Evolutionary conservation across 2,329 filamentous ascomycete genomes (phyloP), one percentile per base, ranked within the genome.

Genomic region (Epichloe sylvatica): DNA sequence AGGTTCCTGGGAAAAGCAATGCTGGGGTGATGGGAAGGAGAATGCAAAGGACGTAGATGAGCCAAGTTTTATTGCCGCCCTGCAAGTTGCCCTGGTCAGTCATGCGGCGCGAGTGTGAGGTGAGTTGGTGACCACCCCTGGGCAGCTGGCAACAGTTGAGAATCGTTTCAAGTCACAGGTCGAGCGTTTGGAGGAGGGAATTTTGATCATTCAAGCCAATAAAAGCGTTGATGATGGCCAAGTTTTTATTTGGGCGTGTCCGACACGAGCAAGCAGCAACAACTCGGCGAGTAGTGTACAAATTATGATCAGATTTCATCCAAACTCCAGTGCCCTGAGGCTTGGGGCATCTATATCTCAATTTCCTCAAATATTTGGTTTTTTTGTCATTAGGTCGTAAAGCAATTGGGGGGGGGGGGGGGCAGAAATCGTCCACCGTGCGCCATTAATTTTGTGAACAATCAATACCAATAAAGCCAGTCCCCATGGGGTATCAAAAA

Each of bases 301-400:
- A 38, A 42, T 43, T 45, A 40, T 48, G 13, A 34, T 11, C 6
- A 40, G 1, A 36, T 19, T 23, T 15, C 36, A 41, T 30, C 49
- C 25, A 44, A 43, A 35, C 36, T 36, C 41, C 35, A 35, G 11
- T 5, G 3, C 13, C n/a, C 17, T 25, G 5, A 12, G 5, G n/a
- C 23, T 35, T 6, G 8, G 33, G 25, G 25, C 42, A 33, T 23
- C n/a, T 17, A n/a, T 5, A 34, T 25, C 25, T 30, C 41, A 37
- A 47, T 36, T 43, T 15, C 39, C 36, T 36, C 30, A 23, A 30
- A 8, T 41, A 23, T 36, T 41, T 37, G 40, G 13, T 37, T 30
- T 25, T 30, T 57, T 38, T 54, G 52, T 64, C 62, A 56, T 63
- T 53, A 63, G 54, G 54, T 63, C 61, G 55, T 62, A 49, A 63